These are phyloP conservation scores for Marasmius tenuissimus DNA, from an alignment of 1,284 basidiomycete genomes.

Conservation along the genomic window DNA sequence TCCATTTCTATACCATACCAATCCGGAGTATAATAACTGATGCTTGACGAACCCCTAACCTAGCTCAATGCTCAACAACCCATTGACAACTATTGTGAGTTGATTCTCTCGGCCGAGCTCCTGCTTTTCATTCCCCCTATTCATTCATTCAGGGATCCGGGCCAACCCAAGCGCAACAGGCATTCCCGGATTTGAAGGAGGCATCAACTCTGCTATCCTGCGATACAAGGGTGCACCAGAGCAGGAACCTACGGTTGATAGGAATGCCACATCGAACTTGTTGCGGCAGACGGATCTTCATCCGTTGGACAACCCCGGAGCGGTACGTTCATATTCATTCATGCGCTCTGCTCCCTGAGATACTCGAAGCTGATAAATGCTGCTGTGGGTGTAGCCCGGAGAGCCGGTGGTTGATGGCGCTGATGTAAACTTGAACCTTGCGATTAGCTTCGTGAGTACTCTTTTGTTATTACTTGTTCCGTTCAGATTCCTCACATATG, in stretches of 20 bases:
- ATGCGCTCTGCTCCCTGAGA: no score
- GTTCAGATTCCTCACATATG: background rate
- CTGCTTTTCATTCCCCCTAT: no score
- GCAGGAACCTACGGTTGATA: slow-evolving; percentile 35
- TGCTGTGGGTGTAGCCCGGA: slow-evolving; percentile 24
- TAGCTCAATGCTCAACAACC: slow-evolving; percentile 6
- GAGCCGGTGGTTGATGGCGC: slow-evolving; percentile 23
- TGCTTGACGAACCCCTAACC: background rate
- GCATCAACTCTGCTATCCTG: slow-evolving; percentile 42
- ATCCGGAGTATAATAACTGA: background rate
- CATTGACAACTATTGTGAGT: slow-evolving; percentile 16
- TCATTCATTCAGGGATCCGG: slow-evolving; percentile 24
- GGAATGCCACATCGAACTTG: background rate
- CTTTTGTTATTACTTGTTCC: slow-evolving; percentile 9
- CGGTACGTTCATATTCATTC: background rate
- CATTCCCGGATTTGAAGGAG: slow-evolving; percentile 23
- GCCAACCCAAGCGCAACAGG: slow-evolving; percentile 23
- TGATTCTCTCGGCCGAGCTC: background rate
- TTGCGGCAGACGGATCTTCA: background rate
- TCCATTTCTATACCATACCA: background rate
- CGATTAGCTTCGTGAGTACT: slow-evolving; percentile 13
- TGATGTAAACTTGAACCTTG: slow-evolving; percentile 25
- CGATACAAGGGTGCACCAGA: slow-evolving; percentile 44
- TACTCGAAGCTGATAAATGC: no score
- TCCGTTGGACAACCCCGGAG: slow-evolving; percentile 23